Base-by-base conservation (phyloP, 139 green algal genomes). In the Chlamydomonas applanata region DNA sequence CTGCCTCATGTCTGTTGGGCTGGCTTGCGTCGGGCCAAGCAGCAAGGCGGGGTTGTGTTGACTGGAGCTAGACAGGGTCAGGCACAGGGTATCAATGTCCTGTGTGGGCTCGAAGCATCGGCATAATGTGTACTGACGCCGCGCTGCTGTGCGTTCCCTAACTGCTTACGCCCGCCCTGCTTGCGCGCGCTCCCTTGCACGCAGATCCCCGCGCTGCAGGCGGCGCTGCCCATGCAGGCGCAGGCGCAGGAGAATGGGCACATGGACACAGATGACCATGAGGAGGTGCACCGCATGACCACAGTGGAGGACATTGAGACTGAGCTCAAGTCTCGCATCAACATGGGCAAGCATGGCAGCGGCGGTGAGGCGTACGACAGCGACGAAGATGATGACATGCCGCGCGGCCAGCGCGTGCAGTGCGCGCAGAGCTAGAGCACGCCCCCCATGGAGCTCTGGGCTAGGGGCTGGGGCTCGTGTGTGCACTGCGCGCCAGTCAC, bases 351-450 rank as follows among this genome's bases (percentile, higher is more conserved):
- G 46, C 32, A 35, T 20, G 25, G 72, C n/a, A 71, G 76, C 71
- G 89, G 80, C 69, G 85, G 70, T 19, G 79, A 77, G 9, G 84
- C 85, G 0, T 89, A 94, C 49, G 82, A 92, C 49, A 86, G 72
- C 30, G 94, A 97, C 73, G 90, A 94, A 9, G 93, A 98, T 17
- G 95, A 98, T 3, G 94, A 96, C 34, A 86, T 82, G 29, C 81
- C 75, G 13, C 73, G 82, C 25, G 87, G 87, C 2, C 91, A 94
- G 83, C 79, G 94, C 0, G 94, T 99, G 71, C 93, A 97, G 72
- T 99, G 96, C 84, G 93, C 95, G 11, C 96, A 99, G 84, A 94
- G 98, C 80, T 99, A 88, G 40, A 11, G 40, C 40, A 49, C 40
- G 7, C 7, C 11, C 11, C 7, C 11, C 40, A 49, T 49, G 40